Base-by-base conservation (phyloP, 2,329 filamentous ascomycete species). In the Drechslera avenae region DNA sequence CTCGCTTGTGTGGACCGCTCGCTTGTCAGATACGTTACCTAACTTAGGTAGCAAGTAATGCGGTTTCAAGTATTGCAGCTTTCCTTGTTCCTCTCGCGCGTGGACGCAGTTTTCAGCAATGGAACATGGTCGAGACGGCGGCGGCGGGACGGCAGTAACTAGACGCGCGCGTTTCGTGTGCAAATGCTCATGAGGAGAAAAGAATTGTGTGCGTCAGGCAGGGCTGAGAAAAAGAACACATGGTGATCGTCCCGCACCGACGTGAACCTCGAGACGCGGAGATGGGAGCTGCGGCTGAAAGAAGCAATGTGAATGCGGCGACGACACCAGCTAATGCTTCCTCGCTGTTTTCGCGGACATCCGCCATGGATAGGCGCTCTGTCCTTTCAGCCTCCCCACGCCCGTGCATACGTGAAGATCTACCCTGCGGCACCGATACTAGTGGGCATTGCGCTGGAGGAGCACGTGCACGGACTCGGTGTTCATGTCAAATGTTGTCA, bases 401-500 rank as follows among this genome's bases (percentile, higher is more conserved):
- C 31, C 40, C 45, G 45, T 37, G 32, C 44, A 30, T 43, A 21
- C 21, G 45, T 30, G 50, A 36, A 19, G 19, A 39, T 42, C 32
- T 28, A 3, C 4, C 9, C 9, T 42, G 28, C 44, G 26, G 34
- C 23, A 48, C 23, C 28, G 39, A 37, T 30, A 32, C 17, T 16
- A n/a, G 31, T 30, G 31, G 50, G 10, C n/a, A 31, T 39, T 47
- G 37, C 46, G 47, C 50, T 54, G 51, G 39, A 32, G 39, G 31
- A 8, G 18, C n/a, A 39, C 21, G 49, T 49, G 50, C 54, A 54
- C 46, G 50, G 51, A 50, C 50, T 17, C 31, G 23, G 44, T 31
- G 52, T 54, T 54, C 52, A 43, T 31, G 52, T 52, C 47, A 42
- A 43, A 23, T 44, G 26, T 23, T 13, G 51, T 39, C 47, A 47